Base-by-base conservation (phyloP, 1,284 basidiomycete genomes). In the Phaffia rhodozyma region DNA sequence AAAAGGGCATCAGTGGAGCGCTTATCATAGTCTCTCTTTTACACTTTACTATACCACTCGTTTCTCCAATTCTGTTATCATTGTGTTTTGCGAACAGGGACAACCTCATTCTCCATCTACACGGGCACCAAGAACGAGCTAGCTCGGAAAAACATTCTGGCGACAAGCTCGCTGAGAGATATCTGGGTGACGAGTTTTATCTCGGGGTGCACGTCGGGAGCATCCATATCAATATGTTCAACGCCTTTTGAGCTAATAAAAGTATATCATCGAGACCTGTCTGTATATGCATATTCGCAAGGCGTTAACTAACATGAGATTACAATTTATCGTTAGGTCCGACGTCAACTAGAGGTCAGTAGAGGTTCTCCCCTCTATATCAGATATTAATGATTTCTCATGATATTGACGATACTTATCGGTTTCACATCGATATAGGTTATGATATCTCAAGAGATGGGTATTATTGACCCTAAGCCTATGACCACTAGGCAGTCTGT, bases 91-190 rank as follows among this genome's bases (percentile, higher is more conserved):
- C 70, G 68, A 58, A 56, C 70, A 87, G 86, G 88, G 67, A 86
- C 88, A 54, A 85, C 86, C 48, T 90, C 87, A 55, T 92, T 93
- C 75, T 89, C 87, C 18, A 91, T 93, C 68, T 93, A 92, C 74
- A 87, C 83, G 65, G 79, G 83, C 61, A 89, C 87, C 60, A 92
- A 90, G 77, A 83, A 87, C 68, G 78, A 79, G 68, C 85, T 86
- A 70, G 81, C 82, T 62, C 79, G 82, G 51, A 78, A 82, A 68
- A 74, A 83, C 62, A 78, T 82, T 70, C 77, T 89, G 48, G 78
- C 79, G 68, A 80, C 81, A 52, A 75, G 85, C 69, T 80, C 73
- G 63, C 77, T 86, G 27, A 69, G 83, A 34, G 83, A 87, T 71
- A 84, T 82, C 53, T 83, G 86, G 4, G 73, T 84, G 32, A 80